Percentiles rank a stretch among this genome's conserved stretches.
Conservation (phyloP, 2,329 filamentous ascomycete genomes). For the Dactylellina haptotyla region DNA sequence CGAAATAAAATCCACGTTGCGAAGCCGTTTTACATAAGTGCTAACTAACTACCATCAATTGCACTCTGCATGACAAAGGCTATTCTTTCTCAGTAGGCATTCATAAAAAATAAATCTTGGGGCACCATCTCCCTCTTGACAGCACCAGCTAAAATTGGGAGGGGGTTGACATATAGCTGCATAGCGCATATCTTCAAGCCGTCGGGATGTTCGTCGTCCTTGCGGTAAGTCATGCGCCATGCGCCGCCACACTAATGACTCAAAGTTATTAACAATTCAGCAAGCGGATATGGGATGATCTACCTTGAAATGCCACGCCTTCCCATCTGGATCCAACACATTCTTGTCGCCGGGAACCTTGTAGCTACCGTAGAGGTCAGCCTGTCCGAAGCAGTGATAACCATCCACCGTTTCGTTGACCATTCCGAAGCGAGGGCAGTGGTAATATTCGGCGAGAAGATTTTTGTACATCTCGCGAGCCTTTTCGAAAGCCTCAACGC, state of each 20-base stretch:
- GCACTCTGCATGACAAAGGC: too few relatives aligned
- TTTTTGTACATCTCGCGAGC: conserved; percentile 2
- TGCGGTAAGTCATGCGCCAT: conserved; percentile 23
- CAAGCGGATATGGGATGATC: neutral
- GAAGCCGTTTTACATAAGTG: too few relatives aligned
- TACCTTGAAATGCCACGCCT: conserved; percentile 22
- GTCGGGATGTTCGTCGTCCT: conserved; percentile 1
- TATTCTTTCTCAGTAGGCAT: conserved; percentile 9
- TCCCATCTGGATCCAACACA: conserved; percentile 1
- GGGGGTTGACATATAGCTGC: conserved; percentile 2
- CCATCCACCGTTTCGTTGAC: conserved; percentile 11
- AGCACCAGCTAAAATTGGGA: conserved; percentile 12
- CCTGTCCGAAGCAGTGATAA: conserved; percentile 16
- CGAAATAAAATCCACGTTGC: too few relatives aligned
- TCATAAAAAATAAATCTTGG: conserved; percentile 11
- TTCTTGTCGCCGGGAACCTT: conserved; percentile 8
- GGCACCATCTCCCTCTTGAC: conserved; percentile 22
- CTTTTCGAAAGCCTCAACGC: conserved; percentile 14
- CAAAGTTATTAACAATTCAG: neutral
- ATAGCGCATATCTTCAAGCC: conserved; percentile 14
- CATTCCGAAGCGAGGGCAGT: conserved; percentile 2
- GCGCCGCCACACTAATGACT: neutral
- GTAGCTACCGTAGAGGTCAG: conserved; percentile 18
- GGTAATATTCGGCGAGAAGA: neutral
- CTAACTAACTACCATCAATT: too few relatives aligned